Conservation (phyloP, 805 yeast genomes). For the Metschnikowia sp. region DNA sequence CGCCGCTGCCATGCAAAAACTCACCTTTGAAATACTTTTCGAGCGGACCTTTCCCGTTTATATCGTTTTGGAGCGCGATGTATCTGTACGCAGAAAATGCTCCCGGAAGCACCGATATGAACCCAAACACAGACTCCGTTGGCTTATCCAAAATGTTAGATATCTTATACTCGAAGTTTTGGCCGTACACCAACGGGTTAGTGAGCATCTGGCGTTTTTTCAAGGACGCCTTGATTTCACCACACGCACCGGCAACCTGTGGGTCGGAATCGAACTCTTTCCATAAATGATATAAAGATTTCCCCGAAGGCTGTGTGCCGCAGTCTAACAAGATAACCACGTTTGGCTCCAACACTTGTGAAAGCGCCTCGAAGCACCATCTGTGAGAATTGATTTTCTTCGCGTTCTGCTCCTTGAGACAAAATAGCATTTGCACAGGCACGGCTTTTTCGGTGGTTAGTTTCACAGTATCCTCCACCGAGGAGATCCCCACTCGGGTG, state of each 20-base stretch:
- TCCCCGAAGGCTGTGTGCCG: conserved; percentile 60
- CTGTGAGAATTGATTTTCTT: conserved; percentile 66
- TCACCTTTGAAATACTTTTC: conserved; percentile 70
- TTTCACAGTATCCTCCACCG: conserved; percentile 52
- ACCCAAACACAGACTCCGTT: conserved; percentile 61
- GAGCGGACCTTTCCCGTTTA: conserved; percentile 53
- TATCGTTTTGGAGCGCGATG: conserved; percentile 54
- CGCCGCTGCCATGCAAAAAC: conserved; percentile 52
- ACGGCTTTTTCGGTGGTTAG: conserved; percentile 52
- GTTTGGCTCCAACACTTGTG: conserved; percentile 55
- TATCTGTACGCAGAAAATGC: conserved; percentile 66
- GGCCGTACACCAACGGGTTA: conserved; percentile 63
- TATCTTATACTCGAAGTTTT: conserved; percentile 64
- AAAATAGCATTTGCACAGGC: conserved; percentile 60
- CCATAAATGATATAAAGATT: conserved; percentile 58
- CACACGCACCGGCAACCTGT: conserved; percentile 67
- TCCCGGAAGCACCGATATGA: conserved; percentile 64
- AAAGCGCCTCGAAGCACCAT: conserved; percentile 67
- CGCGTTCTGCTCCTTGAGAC: conserved; percentile 59
- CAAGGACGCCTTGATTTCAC: conserved; percentile 63
- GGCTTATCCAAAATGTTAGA: conserved; percentile 68
- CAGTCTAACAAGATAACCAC: conserved; percentile 58
- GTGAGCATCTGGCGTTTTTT: conserved; percentile 44
- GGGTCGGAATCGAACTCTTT: conserved; percentile 57
- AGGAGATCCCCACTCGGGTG: conserved; percentile 50